Conservation (phyloP, 345 rosid species). For the Psidium friedrichsthalianum region DNA sequence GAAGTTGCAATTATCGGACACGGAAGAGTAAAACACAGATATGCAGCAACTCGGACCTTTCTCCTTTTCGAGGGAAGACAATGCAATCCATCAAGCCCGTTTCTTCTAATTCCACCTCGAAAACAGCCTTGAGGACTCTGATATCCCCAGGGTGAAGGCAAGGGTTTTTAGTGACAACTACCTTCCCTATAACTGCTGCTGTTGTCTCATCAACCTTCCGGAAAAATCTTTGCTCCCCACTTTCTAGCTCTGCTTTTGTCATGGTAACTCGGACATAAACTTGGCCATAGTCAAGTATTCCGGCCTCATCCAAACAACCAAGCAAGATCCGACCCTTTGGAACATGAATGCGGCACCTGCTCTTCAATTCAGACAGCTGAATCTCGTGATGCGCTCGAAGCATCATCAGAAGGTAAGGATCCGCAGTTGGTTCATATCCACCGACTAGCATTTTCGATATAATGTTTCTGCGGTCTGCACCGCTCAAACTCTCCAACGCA, state of each 20-base stretch:
- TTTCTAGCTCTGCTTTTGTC: slow-evolving; percentile 52
- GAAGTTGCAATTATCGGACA: neutral
- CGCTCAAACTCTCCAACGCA: slow-evolving; percentile 50
- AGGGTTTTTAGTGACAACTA: slow-evolving; percentile 86
- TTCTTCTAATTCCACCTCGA: slow-evolving; percentile 44
- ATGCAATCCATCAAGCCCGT: slow-evolving; percentile 66
- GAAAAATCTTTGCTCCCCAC: slow-evolving; percentile 41
- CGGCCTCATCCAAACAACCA: slow-evolving; percentile 85
- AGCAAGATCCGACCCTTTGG: slow-evolving; percentile 75
- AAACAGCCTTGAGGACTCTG: slow-evolving; percentile 81
- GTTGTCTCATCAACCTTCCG: slow-evolving; percentile 53
- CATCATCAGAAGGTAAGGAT: slow-evolving; percentile 87
- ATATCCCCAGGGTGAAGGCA: slow-evolving; percentile 96
- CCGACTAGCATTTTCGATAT: slow-evolving; percentile 63
- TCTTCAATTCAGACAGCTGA: slow-evolving; percentile 53
- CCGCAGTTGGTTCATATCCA: slow-evolving; percentile 60
- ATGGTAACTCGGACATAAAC: slow-evolving; percentile 61
- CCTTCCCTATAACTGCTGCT: slow-evolving; percentile 51
- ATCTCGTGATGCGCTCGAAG: slow-evolving; percentile 63
- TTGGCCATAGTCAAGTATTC: slow-evolving; percentile 70
- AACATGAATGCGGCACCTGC: slow-evolving; percentile 65
- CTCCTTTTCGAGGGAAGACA: slow-evolving; percentile 77
- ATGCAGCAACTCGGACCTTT: slow-evolving; percentile 34
- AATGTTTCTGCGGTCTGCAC: slow-evolving; percentile 38
- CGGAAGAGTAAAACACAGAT: neutral